Conservation (phyloP, 2,329 filamentous ascomycete genomes). For the Paraconiothyrium brasiliense region DNA sequence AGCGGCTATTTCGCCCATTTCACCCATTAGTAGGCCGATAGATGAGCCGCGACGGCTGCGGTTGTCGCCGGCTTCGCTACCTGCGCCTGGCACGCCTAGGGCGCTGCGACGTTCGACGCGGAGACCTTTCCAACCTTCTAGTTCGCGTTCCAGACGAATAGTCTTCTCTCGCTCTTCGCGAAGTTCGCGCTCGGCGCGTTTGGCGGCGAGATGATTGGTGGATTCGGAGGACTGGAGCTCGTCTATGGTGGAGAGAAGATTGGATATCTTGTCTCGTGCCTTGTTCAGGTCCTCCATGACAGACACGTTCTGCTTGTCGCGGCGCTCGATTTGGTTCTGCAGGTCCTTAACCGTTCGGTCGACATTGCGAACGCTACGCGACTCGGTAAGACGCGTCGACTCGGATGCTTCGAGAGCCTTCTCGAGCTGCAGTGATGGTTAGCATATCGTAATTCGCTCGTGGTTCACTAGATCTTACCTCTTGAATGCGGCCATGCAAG, state of each 20-base stretch:
- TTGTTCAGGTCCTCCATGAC: slow-evolving; percentile 84
- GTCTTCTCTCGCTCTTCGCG: slow-evolving; percentile 87
- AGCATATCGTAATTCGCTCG: not conserved
- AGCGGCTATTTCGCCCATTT: slow-evolving; percentile 43
- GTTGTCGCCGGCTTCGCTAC: slow-evolving; percentile 55
- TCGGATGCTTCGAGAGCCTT: slow-evolving; percentile 85
- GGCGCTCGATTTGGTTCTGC: slow-evolving; percentile 89
- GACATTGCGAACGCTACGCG: slow-evolving; percentile 88
- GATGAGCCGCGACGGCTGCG: slow-evolving; percentile 56
- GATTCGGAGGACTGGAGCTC: slow-evolving; percentile 91
- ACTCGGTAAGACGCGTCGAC: slow-evolving; percentile 78
- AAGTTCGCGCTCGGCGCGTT: slow-evolving; percentile 88
- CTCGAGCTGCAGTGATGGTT: slow-evolving; percentile 72
- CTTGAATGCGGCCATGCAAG: slow-evolving; percentile 91
- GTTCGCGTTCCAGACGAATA: slow-evolving; percentile 83
- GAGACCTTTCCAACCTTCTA: slow-evolving; percentile 81
- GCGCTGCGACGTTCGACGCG: slow-evolving; percentile 66
- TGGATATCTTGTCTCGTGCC: slow-evolving; percentile 89
- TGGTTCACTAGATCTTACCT: slow-evolving; percentile 67
- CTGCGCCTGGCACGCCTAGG: slow-evolving; percentile 46
- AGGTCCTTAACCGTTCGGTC: slow-evolving; percentile 95
- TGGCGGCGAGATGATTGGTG: slow-evolving; percentile 78
- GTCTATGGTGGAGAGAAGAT: slow-evolving; percentile 89
- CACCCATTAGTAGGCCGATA: slow-evolving; percentile 51
- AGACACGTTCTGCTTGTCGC: slow-evolving; percentile 85